These are phyloP conservation scores for Phytophthora pini DNA, from an alignment of 352 stramenopile species.

Conservation along the genomic window DNA sequence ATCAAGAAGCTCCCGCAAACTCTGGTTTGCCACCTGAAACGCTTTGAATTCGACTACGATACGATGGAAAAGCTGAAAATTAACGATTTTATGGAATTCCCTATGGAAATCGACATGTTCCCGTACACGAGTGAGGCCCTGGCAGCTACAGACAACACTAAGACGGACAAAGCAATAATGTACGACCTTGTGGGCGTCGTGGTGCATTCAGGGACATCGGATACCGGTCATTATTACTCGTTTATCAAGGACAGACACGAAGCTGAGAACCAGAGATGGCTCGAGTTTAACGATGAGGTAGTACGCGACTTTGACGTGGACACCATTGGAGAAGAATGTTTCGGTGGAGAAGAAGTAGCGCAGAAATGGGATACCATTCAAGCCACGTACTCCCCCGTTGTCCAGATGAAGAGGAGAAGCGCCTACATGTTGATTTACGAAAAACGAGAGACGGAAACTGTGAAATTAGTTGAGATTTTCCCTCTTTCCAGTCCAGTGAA, in stretches of 20 bases:
- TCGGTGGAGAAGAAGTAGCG: constrained; percentile 86
- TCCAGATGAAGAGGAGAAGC: constrained; percentile 72
- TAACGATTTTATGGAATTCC: constrained; percentile 87
- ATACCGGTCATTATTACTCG: constrained; percentile 96
- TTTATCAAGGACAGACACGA: constrained; percentile 87
- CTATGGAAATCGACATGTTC: constrained; percentile 89
- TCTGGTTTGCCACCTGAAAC: constrained; percentile 86
- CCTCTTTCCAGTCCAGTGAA: constrained; percentile 20
- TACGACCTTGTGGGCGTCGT: constrained; percentile 94
- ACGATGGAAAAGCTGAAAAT: constrained; percentile 91
- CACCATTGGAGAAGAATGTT: constrained; percentile 87
- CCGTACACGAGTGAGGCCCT: constrained; percentile 88
- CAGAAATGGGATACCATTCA: constrained; percentile 56
- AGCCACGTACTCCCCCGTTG: constrained; percentile 31
- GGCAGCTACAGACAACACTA: constrained; percentile 7
- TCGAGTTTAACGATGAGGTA: constrained; percentile 94
- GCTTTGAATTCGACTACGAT: constrained; percentile 92
- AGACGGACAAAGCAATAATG: constrained; percentile 33
- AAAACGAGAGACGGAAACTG: constrained; percentile 13
- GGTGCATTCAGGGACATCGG: constrained; percentile 92
- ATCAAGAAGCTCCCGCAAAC: constrained; percentile 81
- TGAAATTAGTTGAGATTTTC: neutral
- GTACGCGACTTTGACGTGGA: constrained; percentile 83
- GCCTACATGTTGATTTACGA: constrained; percentile 89
- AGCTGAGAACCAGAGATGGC: constrained; percentile 55